These are phyloP conservation scores for Spergularia marina DNA, from an alignment of 148 eudicot genomes.

Conservation along the genomic window DNA sequence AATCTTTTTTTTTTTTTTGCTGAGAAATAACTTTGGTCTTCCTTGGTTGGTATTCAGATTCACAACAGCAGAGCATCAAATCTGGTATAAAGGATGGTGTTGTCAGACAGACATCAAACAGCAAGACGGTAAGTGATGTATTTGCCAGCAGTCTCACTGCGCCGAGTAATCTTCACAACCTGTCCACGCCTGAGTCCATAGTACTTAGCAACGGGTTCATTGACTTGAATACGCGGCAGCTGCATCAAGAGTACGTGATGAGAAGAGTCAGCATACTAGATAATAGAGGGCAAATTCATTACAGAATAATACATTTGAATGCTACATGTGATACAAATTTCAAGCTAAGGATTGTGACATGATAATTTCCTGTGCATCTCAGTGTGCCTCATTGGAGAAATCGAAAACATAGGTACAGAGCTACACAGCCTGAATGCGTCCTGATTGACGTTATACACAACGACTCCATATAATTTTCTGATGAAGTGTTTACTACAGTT, in stretches of 20 bases:
- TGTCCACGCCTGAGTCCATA: constrained; percentile 70
- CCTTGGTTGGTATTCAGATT: neutral
- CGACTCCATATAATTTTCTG: too few relatives aligned
- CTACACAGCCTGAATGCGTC: too few relatives aligned
- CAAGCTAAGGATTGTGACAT: too few relatives aligned
- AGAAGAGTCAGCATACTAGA: neutral
- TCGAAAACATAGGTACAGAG: too few relatives aligned
- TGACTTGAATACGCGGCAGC: constrained; percentile 70
- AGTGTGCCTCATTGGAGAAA: too few relatives aligned
- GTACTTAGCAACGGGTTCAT: constrained; percentile 69
- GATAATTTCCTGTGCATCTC: too few relatives aligned
- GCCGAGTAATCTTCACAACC: constrained; percentile 70
- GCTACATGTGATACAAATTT: neutral
- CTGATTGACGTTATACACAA: too few relatives aligned
- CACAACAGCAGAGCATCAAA: neutral
- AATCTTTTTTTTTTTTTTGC: too few relatives aligned
- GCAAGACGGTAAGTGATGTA: constrained; percentile 30
- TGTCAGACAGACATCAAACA: constrained; percentile 6
- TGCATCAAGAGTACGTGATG: constrained; percentile 15
- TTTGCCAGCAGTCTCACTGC: constrained; percentile 41
- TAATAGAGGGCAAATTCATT: neutral
- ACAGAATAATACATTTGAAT: neutral
- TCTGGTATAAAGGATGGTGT: neutral
- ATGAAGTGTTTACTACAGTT: too few relatives aligned
- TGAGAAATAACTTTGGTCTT: neutral